A percentile compares a stretch with the other conserved stretches of the same genome.
Evolutionary conservation across 805 yeast species (phyloP).

Genomic region (Nakazawaea laoshanensis): DNA sequence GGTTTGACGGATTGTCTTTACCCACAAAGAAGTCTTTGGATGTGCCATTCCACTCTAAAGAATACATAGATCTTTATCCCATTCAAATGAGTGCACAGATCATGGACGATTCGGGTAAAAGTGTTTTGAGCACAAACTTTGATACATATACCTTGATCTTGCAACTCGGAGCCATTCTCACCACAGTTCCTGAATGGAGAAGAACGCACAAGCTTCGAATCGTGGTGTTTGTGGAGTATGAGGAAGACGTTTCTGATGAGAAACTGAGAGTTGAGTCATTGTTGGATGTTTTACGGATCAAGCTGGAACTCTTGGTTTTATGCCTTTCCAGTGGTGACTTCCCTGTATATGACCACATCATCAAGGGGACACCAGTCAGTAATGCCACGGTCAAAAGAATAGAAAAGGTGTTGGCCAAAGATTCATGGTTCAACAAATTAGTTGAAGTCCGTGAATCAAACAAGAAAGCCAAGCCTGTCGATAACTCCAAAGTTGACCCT

Average conservation of each 20-base stretch:
- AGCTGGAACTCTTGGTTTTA: conserved; percentile 69
- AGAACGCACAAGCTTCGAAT: conserved; percentile 67
- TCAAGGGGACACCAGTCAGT: conserved; percentile 51
- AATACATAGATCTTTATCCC: conserved; percentile 84
- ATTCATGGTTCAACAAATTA: conserved; percentile 82
- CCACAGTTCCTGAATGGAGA: conserved; percentile 93
- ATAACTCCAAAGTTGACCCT: conserved; percentile 14
- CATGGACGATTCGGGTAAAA: conserved; percentile 54
- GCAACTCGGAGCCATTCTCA: conserved; percentile 87
- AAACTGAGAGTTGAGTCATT: conserved; percentile 49
- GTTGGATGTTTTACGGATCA: conserved; percentile 72
- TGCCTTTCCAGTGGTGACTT: conserved; percentile 53
- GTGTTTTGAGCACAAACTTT: conserved; percentile 78
- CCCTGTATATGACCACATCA: conserved; percentile 63
- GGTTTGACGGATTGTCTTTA: conserved; percentile 59
- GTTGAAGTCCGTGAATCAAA: conserved; percentile 43
- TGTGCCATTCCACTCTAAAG: conserved; percentile 24
- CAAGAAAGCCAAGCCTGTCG: conserved; percentile 14
- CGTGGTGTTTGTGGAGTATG: conserved; percentile 81
- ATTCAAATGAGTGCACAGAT: conserved; percentile 92
- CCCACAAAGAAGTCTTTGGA: conserved; percentile 38
- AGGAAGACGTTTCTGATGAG: conserved; percentile 66
- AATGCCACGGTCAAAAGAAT: conserved; percentile 32
- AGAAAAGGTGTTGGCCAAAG: conserved; percentile 41
- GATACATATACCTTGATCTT: conserved; percentile 92